Evolutionary conservation across 108 stramenopile species (phyloP).

Genomic region (Cyclostephanos invisitatus): DNA sequence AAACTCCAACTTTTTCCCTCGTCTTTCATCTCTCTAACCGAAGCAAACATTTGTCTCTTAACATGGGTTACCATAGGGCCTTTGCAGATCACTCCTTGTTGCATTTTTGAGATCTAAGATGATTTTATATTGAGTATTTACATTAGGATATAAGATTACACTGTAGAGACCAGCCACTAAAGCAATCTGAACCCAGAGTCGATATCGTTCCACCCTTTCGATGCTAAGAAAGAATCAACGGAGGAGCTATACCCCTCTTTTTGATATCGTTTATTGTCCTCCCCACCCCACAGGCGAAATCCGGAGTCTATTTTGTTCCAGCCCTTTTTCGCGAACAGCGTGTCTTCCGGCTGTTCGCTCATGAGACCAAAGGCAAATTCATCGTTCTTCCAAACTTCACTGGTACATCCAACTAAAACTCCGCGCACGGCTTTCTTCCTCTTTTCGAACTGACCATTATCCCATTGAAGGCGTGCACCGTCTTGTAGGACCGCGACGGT

Average conservation of each 20-base stretch:
- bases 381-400: constrained; percentile 56
- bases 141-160: background rate
- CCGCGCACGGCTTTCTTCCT: constrained; percentile 59
- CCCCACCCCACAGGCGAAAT: constrained; percentile 76
- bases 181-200: constrained; percentile 78
- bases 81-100: too few species aligned
- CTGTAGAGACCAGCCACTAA: constrained; percentile 10
- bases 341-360: constrained; percentile 44
- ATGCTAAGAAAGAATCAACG: constrained; percentile 59
- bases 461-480: constrained; percentile 67
- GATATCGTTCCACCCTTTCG: constrained; percentile 84
- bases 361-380: constrained; percentile 46
- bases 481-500: constrained; percentile 62
- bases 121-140: background rate
- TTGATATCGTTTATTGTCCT: background rate
- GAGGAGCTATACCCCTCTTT: constrained; percentile 17
- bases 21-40: too few species aligned
- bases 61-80: too few species aligned
- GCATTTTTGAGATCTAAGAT: background rate
- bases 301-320: constrained; percentile 87
- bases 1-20: too few species aligned
- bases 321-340: constrained; percentile 69
- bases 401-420: constrained; percentile 54
- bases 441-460: constrained; percentile 56
- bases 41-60: too few species aligned